Base-by-base conservation (phyloP, 2,329 filamentous ascomycete species). In the Ilyonectria mors-panacis region DNA sequence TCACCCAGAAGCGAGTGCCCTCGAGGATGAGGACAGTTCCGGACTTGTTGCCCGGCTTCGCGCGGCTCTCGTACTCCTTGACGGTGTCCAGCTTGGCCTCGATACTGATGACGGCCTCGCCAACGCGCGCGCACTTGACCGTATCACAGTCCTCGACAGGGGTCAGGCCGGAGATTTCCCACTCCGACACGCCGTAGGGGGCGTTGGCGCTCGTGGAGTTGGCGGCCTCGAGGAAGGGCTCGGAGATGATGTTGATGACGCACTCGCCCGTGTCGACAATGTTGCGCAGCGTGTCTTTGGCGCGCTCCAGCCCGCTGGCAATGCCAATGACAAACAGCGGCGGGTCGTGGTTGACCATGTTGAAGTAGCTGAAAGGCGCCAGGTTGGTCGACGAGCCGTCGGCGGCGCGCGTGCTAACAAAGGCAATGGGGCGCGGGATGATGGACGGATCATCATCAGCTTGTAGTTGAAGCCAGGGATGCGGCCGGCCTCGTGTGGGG, bases 301-400 rank as follows among this genome's bases (percentile, higher is more conserved):
- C 89, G 4, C 83, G 80, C 6, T 78, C 80, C 7, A 85, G 72
- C 4, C 81, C 67, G 17, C 80, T 78, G 6, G 84, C 75, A 76
- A 89, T 84, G 48, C 88, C 87, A 30, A 91, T 83, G 9, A 89
- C 87, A 80, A 98, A 97, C 48, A 97, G 84, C 0, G 95, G 95
- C 5, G 95, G 95, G 78, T 98, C 95, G 78, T 96, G 93, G 79
- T 90, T 90, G 72, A 97, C 86, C 69, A 97, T 81, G 78, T 94
- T 92, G 79, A 94, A 94, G 84, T 96, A 98, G 77, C 89, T 93
- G 80, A 96, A 97, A 0, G 94, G 95, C 0, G 95, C 94, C 2
- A 98, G 86, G 81, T 98, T 98, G 17, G 78, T 85, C 70, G 70
- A 85, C 37, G 76, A 80, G 23, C 93, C 93, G 75, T 94, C 92